Base-by-base conservation (phyloP, 257 asterid species). In the Jasminum sambac region DNA sequence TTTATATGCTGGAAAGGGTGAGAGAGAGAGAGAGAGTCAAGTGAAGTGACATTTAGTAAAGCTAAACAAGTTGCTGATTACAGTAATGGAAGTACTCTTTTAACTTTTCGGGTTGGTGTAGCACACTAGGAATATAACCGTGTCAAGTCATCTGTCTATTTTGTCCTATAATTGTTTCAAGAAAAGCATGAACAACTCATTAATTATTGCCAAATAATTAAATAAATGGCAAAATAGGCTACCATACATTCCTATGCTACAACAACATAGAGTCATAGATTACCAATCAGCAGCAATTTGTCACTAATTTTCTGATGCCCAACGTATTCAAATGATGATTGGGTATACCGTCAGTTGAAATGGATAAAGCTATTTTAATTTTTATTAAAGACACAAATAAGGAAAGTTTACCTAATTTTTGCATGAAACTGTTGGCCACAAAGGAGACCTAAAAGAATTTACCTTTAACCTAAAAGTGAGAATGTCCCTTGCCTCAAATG, bases 381-480 rank as follows among this genome's bases (percentile, higher is more conserved):
- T n/a, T n/a, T n/a, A n/a, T n/a, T n/a, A 13, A 84, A 66, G 72
- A 48, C 82, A 76, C 75, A 71, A 25, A 73, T 43, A 14, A 55
- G 84, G 82, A 82, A 80, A 82, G 81, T 66, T 80, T 74, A 78
- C 91, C 87, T 77, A 82, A 82, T 73, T 87, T 76, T 78, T 72
- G 85, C 76, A 87, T 77, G 67, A 72, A 77, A 70, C 52, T 87
- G 96, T 83, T 80, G 80, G 78, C 89, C 91, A 89, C 87, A 42
- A 87, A 74, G 91, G 91, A 77, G 88, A 87, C 96, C 91, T 74
- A 80, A 80, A 79, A 68, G 84, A 75, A 75, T 72, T 82, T 71
- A 72, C 78, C 73, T 85, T 86, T 77, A 57, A 61, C 69, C 16
- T 64, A 71, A 82, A 78, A 74, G 76, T 57, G 58, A 69, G 80